Conservation (phyloP, 176 grass and related monocot species). For the Alloteropsis semialata region DNA sequence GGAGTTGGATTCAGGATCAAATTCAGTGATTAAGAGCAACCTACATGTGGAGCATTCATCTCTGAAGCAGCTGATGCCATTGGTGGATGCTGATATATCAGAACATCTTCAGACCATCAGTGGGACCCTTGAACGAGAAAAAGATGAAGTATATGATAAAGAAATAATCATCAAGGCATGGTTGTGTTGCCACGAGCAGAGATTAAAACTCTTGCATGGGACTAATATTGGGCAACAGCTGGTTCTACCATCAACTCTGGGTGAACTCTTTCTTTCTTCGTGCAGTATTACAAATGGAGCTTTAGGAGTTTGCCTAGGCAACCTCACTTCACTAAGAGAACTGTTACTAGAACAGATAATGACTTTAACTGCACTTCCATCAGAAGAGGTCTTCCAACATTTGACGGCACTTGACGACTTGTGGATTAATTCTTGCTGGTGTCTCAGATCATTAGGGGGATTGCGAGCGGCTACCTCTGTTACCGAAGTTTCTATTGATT, state of each 20-base stretch:
- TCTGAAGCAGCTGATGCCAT: not conserved
- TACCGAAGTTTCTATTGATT: no score
- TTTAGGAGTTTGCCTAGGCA: not conserved
- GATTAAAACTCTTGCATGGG: not conserved
- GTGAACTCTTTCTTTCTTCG: rapidly evolving
- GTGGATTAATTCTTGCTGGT: not conserved
- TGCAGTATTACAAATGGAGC: not conserved
- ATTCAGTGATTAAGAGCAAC: not conserved
- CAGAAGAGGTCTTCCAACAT: not conserved
- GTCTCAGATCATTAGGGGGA: conserved; percentile 14
- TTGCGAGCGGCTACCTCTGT: not conserved
- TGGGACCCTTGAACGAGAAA: not conserved
- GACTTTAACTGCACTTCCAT: not conserved
- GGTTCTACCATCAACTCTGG: not conserved
- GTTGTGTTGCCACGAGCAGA: not conserved
- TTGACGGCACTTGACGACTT: not conserved
- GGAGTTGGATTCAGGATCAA: not conserved
- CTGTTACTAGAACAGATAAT: not conserved
- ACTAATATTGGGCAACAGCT: rapidly evolving
- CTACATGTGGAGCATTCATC: not conserved
- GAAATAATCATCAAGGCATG: no score
- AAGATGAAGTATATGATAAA: no score
- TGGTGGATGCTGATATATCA: not conserved
- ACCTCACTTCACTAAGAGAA: not conserved
- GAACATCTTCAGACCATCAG: not conserved